Evolutionary conservation across 2,329 filamentous ascomycete genomes (phyloP).

Genomic region (Pestalotiopsis sp.): DNA sequence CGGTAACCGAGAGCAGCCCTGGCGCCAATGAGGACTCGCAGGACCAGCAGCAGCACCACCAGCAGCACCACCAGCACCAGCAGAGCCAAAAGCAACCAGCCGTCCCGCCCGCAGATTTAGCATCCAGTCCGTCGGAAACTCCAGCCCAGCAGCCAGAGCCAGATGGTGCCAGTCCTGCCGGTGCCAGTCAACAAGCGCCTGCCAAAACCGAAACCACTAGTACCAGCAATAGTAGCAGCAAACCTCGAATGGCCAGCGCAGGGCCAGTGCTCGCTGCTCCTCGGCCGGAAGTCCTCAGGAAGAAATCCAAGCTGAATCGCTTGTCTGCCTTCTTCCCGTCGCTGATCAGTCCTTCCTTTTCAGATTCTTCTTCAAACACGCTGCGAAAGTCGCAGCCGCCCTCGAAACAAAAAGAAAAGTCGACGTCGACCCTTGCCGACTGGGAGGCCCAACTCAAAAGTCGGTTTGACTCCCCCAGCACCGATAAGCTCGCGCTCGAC

Average conservation of each 20-base stretch:
- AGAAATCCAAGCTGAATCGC: constrained; percentile 28
- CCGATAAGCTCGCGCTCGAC: not conserved
- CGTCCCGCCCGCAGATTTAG: not conserved
- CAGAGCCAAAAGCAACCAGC: not conserved
- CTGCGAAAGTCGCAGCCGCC: constrained; percentile 29
- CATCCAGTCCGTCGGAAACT: constrained; percentile 1
- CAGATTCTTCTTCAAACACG: constrained; percentile 22
- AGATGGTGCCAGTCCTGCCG: not conserved
- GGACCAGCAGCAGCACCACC: not conserved
- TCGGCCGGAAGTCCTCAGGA: constrained; percentile 19
- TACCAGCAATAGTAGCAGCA: not conserved
- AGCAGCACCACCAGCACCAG: not conserved
- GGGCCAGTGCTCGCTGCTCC: constrained; percentile 17
- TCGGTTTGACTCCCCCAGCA: constrained; percentile 2
- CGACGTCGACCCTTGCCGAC: not conserved
- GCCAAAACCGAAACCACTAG: not conserved
- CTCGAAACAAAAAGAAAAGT: constrained; percentile 15
- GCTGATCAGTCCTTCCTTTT: constrained; percentile 27
- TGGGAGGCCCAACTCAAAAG: constrained; percentile 11
- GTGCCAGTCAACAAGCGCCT: constrained; percentile 4
- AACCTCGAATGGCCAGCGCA: constrained; percentile 9
- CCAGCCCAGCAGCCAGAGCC: not conserved
- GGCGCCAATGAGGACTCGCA: not conserved
- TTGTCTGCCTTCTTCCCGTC: constrained; percentile 34
- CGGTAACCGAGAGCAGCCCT: not conserved